A percentile compares a stretch with the other conserved stretches of the same genome.
phyloP scores from a whole-genome alignment of 371 early-diverging fungal genomes.

The Massospora cicadina region DNA sequence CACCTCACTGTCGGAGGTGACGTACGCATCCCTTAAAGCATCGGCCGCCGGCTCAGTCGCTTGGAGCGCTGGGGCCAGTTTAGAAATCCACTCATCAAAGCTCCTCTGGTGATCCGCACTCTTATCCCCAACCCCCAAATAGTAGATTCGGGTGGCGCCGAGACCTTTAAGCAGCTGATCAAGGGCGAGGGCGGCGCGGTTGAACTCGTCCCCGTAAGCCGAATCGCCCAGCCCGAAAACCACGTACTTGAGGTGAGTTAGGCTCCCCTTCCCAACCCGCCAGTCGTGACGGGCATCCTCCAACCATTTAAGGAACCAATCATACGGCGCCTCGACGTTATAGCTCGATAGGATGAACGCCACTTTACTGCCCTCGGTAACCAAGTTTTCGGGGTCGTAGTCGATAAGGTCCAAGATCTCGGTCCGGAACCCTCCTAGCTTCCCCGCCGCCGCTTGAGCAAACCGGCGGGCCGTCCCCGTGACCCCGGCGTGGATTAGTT shows the following conservation, averaged over 20 bases:
- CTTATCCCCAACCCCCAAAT: conserved; percentile 47
- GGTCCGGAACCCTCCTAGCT: conserved; percentile 14
- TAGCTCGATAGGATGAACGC: conserved; percentile 51
- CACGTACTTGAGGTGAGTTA: conserved; percentile 38
- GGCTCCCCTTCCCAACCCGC: conserved; percentile 36
- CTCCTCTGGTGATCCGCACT: conserved; percentile 33
- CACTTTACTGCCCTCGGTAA: conserved; percentile 33
- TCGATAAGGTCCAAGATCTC: conserved; percentile 37
- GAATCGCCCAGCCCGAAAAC: conserved; percentile 63
- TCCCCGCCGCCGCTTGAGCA: conserved; percentile 19
- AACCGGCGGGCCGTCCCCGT: conserved; percentile 29
- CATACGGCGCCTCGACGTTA: conserved; percentile 51
- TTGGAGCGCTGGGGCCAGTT: conserved; percentile 25
- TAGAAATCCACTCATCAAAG: conserved; percentile 32
- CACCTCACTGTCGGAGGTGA: conserved; percentile 19
- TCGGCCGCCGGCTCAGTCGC: conserved; percentile 18
- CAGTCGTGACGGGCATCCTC: conserved; percentile 46
- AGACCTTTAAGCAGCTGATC: conserved; percentile 43
- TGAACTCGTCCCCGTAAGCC: conserved; percentile 46
- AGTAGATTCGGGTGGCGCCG: conserved; percentile 47
- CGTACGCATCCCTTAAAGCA: conserved; percentile 5
- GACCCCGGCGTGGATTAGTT: conserved; percentile 26
- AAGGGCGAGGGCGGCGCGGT: conserved; percentile 33
- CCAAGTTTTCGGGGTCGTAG: conserved; percentile 49
- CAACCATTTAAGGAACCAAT: conserved; percentile 52